Evolutionary conservation across 805 yeast species (phyloP).

Genomic region (Ogataea minuta): DNA sequence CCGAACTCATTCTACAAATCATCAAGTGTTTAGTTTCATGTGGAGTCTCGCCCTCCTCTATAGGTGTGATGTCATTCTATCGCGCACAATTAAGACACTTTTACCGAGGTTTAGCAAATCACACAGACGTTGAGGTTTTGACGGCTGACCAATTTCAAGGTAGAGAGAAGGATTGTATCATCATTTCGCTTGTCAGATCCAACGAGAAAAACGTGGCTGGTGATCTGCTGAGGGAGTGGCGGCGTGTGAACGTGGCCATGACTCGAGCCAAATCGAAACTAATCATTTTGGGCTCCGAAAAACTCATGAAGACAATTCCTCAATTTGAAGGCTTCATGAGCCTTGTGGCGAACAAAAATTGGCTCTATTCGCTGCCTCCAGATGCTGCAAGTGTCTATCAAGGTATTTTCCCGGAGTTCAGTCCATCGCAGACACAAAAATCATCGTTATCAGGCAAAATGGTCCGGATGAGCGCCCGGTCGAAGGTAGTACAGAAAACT

Average conservation of each 20-base stretch:
- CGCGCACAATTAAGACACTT: constrained; percentile 71
- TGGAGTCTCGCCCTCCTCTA: constrained; percentile 57
- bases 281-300: constrained; percentile 75
- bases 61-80: constrained; percentile 90
- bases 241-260: constrained; percentile 91
- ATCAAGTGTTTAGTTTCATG: constrained; percentile 54
- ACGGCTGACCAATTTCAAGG: constrained; percentile 98
- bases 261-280: constrained; percentile 87
- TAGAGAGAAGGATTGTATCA: constrained; percentile 86
- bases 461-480: constrained; percentile 12
- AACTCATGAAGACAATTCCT: constrained; percentile 52
- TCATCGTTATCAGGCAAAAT: constrained; percentile 3
- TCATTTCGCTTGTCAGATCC: constrained; percentile 86
- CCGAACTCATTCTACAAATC: constrained; percentile 57
- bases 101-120: constrained; percentile 28
- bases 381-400: constrained; percentile 40
- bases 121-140: constrained; percentile 62
- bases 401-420: constrained; percentile 14
- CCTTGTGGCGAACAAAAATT: constrained; percentile 51
- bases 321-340: constrained; percentile 60
- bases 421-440: constrained; percentile 1
- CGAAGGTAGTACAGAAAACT: constrained; percentile 18
- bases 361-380: constrained; percentile 61
- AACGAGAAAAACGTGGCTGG: constrained; percentile 68
- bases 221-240: constrained; percentile 79